Evolutionary conservation across 2,329 filamentous ascomycete genomes (phyloP).

Genomic region (Aspergillus sergii): DNA sequence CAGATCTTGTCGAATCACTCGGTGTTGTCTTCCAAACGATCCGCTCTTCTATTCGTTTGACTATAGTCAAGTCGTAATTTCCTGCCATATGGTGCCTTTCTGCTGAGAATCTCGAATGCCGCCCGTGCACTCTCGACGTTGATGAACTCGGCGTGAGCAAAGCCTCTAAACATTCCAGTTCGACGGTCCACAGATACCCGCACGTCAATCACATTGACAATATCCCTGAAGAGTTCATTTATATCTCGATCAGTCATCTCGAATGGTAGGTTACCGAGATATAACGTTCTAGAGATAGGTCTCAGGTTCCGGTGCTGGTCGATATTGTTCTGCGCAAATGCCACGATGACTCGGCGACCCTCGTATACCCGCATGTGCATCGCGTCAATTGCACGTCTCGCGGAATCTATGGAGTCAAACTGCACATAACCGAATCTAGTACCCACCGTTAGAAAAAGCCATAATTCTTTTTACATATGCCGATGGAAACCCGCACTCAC

Average conservation of each 20-base stretch:
- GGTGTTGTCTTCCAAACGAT: background rate
- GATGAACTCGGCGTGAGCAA: slow-evolving; percentile 80
- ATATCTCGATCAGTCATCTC: slow-evolving; percentile 83
- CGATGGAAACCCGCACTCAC: slow-evolving; percentile 44
- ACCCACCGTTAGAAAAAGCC: background rate
- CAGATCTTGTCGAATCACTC: background rate
- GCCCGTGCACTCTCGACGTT: slow-evolving; percentile 66
- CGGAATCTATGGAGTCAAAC: slow-evolving; percentile 57
- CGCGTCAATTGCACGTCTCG: slow-evolving; percentile 58
- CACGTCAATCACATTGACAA: slow-evolving; percentile 72
- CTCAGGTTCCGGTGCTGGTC: slow-evolving; percentile 26
- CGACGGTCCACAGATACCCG: slow-evolving; percentile 80
- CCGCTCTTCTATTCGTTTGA: slow-evolving; percentile 11
- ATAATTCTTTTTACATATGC: background rate
- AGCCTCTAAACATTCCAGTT: slow-evolving; percentile 79
- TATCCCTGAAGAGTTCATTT: slow-evolving; percentile 72
- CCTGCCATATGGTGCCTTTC: slow-evolving; percentile 67
- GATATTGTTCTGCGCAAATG: slow-evolving; percentile 53
- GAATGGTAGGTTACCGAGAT: slow-evolving; percentile 83
- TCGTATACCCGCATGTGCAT: slow-evolving; percentile 64
- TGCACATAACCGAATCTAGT: slow-evolving; percentile 68
- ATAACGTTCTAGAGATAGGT: slow-evolving; percentile 67
- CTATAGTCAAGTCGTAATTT: slow-evolving; percentile 68
- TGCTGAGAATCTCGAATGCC: slow-evolving; percentile 59
- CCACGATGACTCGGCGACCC: slow-evolving; percentile 65